phyloP scores from a whole-genome alignment of 1,139 yeast species.

The Saccharomyces pastorianus region DNA sequence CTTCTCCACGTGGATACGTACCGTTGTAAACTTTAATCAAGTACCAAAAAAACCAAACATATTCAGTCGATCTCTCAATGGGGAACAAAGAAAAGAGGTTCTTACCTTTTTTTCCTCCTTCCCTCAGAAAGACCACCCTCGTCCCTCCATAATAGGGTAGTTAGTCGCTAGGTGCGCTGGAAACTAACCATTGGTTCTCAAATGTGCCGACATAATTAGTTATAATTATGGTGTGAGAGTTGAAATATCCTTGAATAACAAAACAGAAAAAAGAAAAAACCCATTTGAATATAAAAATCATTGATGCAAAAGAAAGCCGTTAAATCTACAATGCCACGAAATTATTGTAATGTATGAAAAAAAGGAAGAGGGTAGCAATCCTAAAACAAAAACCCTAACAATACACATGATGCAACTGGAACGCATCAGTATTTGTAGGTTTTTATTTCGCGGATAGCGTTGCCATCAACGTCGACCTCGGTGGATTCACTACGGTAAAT shows the following conservation, averaged over 20 bases:
- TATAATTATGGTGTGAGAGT: conserved; percentile 1
- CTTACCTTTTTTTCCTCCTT: background rate
- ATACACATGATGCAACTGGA: background rate
- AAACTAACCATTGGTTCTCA: conserved; percentile 21
- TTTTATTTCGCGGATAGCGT: conserved; percentile 27
- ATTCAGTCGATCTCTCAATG: conserved; percentile 19
- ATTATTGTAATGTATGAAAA: conserved; percentile 8
- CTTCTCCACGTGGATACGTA: background rate
- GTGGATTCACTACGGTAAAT: conserved; percentile 35
- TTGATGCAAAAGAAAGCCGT: conserved; percentile 9
- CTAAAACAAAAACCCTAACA: background rate
- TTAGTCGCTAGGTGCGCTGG: conserved; percentile 2
- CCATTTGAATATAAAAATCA: conserved; percentile 9
- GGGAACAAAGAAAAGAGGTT: background rate
- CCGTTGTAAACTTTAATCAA: background rate
- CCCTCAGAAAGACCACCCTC: conserved; percentile 18
- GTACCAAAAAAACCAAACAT: conserved; percentile 30
- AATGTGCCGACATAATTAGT: conserved; percentile 14
- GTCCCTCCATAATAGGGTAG: conserved; percentile 31
- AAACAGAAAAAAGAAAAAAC: conserved; percentile 3
- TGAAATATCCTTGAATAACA: conserved; percentile 1
- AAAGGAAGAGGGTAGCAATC: background rate
- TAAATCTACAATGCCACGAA: conserved; percentile 20
- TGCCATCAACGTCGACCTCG: conserved; percentile 28
- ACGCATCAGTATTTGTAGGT: conserved; percentile 25